phyloP scores from a whole-genome alignment of 2,329 filamentous ascomycete genomes.

The Pseudogymnoascus sp. region DNA sequence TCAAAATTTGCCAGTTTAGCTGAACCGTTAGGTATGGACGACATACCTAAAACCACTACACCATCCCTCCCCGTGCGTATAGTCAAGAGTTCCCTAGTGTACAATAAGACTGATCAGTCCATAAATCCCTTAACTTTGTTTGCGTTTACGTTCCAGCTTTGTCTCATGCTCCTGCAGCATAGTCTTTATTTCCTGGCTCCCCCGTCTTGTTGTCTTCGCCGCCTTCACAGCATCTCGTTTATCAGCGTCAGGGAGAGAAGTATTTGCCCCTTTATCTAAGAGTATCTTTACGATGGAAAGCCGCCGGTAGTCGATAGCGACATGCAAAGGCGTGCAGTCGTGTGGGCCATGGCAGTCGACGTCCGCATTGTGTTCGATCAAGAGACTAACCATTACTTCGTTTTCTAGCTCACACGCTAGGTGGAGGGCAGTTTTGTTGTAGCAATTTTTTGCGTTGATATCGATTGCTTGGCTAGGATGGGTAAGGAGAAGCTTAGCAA shows the following conservation, averaged over 20 bases:
- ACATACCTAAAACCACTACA: no score
- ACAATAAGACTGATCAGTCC: no score
- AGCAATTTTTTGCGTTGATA: neutral
- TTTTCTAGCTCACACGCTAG: neutral
- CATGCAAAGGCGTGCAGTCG: neutral
- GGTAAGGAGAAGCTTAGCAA: neutral
- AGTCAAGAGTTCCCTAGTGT: no score
- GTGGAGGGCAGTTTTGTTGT: neutral
- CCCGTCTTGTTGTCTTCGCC: neutral
- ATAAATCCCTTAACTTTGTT: neutral
- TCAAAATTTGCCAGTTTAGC: no score
- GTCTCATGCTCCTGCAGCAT: neutral
- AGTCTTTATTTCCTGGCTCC: neutral
- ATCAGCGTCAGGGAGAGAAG: neutral
- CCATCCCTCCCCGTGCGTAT: no score
- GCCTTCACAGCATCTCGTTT: neutral
- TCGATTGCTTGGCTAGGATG: neutral
- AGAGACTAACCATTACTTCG: neutral
- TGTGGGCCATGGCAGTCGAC: neutral
- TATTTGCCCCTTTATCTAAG: neutral
- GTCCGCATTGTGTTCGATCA: neutral
- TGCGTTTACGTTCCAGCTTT: neutral
- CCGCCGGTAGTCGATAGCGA: neutral
- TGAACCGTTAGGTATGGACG: no score
- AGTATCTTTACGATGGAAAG: neutral